Evolutionary conservation across 768 basidiomycete species (phyloP), one percentile per base, ranked within the genome.

Genomic region (Pisolithus albus): DNA sequence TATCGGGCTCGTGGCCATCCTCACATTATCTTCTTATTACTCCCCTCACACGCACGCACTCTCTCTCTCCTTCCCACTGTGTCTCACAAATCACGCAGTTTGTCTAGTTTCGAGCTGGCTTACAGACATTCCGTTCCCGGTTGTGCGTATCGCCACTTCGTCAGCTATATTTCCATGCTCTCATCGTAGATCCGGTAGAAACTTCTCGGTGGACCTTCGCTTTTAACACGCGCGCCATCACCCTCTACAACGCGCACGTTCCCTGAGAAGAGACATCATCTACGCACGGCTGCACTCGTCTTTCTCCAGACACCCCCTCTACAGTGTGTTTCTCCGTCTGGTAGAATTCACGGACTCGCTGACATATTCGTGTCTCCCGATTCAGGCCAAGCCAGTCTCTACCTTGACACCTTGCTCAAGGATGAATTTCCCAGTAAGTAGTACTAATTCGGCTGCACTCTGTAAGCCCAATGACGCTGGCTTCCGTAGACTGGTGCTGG

Each of bases 371-470:
- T 7, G 10, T 32, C n/a, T 36, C n/a, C 28, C 19, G n/a, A 28
- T 10, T 30, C 30, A 24, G 18, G 30, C 40, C 18, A 21, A 41
- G n/a, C 18, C 21, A 41, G 18, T 13, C 11, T n/a, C 21, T 41
- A 15, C n/a, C 4, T 11, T 19, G 18, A 18, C 11, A 18, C n/a
- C 40, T 21, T 10, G 8, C 15, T 30, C 8, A 18, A 45, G 13
- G 26, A 45, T 45, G 30, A 49, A 51, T 7, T 24, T 53, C 9
- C 23, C 37, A 0, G 64, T 67, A 50, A 5, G 66, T 57, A 8
- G 26, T 7, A 3, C 41, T 39, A 13, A 28, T 28, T 40, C 19
- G 7, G 10, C 4, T 30, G 42, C 16, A 19, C 28, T 36, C 1
- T 42, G 21, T 41, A 5, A 7, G 9, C 32, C 6, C 7, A 32